Evolutionary conservation across 108 stramenopile genomes (phyloP).

Genomic region (Hondaea fermentalgiana): DNA sequence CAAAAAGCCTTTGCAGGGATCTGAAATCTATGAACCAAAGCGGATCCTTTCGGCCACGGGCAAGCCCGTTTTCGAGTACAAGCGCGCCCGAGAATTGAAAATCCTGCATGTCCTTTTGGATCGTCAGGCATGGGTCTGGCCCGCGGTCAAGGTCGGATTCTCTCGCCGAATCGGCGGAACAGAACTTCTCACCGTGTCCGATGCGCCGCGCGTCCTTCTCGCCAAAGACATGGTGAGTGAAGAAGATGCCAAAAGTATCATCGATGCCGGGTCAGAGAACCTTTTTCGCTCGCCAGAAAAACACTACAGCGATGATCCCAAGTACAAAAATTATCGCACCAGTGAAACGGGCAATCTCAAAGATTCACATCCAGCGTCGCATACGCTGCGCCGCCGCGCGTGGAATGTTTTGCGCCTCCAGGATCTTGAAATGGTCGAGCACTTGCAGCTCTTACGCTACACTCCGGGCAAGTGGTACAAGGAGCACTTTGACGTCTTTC

Average conservation of each 20-base stretch:
- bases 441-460: not conserved
- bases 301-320: not conserved
- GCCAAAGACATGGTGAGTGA: not conserved
- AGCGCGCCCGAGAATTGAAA: not conserved
- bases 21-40: not conserved
- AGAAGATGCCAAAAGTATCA: not conserved
- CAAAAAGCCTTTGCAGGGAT: not conserved
- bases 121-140: not conserved
- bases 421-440: not conserved
- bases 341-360: not conserved
- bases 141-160: not conserved
- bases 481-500: constrained; percentile 19
- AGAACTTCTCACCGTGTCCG: not conserved
- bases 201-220: not conserved
- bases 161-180: not conserved
- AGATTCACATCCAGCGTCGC: not conserved
- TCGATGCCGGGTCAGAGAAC: not conserved
- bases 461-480: constrained; percentile 19
- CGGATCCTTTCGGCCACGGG: not conserved
- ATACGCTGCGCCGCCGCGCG: not conserved
- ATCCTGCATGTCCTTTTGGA: not conserved
- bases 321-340: not conserved
- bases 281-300: not conserved
- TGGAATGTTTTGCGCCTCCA: not conserved
- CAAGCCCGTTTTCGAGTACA: not conserved